These are phyloP conservation scores for Syzygium aqueum DNA, from an alignment of 345 rosid genomes.

Conservation along the genomic window DNA sequence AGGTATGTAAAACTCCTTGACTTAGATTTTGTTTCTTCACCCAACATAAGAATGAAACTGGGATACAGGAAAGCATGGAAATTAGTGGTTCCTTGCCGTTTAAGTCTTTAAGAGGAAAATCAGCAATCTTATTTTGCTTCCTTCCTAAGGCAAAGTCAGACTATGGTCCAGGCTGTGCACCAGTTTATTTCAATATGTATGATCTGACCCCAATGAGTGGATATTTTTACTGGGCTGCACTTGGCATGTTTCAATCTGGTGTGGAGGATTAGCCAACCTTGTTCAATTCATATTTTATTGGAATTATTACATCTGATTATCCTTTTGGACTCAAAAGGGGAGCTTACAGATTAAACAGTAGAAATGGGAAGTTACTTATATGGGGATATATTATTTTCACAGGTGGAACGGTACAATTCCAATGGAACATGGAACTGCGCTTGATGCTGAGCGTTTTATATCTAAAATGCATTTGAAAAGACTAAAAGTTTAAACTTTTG, in stretches of 20 bases:
- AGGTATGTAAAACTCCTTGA: not conserved
- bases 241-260: constrained; percentile 92
- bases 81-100: constrained; percentile 30
- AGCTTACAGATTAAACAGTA: not conserved
- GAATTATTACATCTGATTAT: not conserved
- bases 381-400: not conserved
- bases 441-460: not conserved
- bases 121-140: constrained; percentile 55
- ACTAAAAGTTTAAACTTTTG: not conserved
- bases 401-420: not conserved
- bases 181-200: constrained; percentile 85
- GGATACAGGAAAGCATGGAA: constrained; percentile 58
- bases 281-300: not conserved
- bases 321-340: not conserved
- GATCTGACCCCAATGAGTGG: constrained; percentile 69
- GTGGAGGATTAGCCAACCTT: constrained; percentile 58
- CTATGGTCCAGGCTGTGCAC: constrained; percentile 48
- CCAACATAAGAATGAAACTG: constrained; percentile 42
- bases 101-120: constrained; percentile 27
- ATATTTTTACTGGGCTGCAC: constrained; percentile 86
- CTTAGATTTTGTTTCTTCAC: not conserved
- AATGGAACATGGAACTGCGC: not conserved
- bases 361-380: not conserved
- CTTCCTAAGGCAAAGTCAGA: constrained; percentile 54
- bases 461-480: not conserved